Percentiles rank a stretch among this genome's conserved stretches.
Conservation (phyloP, 1,284 basidiomycete genomes). For the Trichosporon sp. region DNA sequence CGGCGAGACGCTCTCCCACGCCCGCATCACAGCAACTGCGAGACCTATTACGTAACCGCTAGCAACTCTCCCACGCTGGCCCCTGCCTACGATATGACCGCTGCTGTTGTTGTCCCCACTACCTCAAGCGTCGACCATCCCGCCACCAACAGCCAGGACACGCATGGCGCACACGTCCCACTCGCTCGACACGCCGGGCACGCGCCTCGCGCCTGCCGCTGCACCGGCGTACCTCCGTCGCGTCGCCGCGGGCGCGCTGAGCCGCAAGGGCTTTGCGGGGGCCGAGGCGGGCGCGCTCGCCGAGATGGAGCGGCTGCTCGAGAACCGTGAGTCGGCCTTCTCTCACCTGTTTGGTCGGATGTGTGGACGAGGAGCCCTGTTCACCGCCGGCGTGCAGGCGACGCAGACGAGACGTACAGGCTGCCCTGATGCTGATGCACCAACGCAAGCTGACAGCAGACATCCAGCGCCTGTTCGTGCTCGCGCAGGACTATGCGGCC, state of each 20-base stretch:
- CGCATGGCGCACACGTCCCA: neutral
- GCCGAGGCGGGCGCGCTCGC: slow-evolving; percentile 42
- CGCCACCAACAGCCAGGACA: neutral
- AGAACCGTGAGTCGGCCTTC: slow-evolving; percentile 33
- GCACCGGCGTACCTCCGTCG: slow-evolving; percentile 31
- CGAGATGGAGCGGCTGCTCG: slow-evolving; percentile 41
- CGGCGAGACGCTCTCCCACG: too few species aligned
- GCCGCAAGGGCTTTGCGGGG: slow-evolving; percentile 35
- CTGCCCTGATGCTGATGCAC: too few species aligned
- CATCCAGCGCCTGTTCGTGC: slow-evolving; percentile 35
- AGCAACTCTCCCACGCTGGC: neutral
- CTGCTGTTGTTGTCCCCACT: neutral
- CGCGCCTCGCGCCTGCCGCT: slow-evolving; percentile 21
- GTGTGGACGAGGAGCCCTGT: too few species aligned
- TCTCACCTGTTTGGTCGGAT: neutral
- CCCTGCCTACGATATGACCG: neutral
- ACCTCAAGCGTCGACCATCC: neutral
- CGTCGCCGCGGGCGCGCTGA: slow-evolving; percentile 28
- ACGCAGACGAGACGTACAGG: too few species aligned
- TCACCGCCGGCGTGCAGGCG: too few species aligned
- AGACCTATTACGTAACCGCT: neutral
- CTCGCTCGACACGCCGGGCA: slow-evolving; percentile 6
- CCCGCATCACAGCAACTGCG: too few species aligned
- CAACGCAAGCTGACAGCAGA: slow-evolving; percentile 23
- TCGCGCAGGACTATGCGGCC: slow-evolving; percentile 30